These are phyloP conservation scores for Monosporascus cannonballus DNA, from an alignment of 2,329 filamentous ascomycete species.

Conservation along the genomic window DNA sequence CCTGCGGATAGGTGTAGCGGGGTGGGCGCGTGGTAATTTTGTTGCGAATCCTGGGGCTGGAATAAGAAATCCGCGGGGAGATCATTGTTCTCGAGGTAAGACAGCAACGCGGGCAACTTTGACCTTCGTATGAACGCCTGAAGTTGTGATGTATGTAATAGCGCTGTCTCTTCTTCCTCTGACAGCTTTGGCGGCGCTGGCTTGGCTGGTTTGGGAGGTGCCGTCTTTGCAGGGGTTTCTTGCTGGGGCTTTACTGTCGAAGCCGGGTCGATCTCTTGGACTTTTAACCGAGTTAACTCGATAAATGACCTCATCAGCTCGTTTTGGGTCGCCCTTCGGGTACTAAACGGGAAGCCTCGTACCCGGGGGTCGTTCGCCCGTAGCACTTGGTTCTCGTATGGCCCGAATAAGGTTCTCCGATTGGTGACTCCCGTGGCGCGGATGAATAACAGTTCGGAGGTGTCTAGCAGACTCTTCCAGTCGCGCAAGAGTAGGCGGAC, in stretches of 20 bases:
- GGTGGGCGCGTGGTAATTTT: constrained; percentile 75
- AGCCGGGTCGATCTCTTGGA: constrained; percentile 68
- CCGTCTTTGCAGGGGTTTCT: constrained; percentile 31
- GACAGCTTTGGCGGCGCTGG: constrained; percentile 58
- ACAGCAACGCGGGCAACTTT: constrained; percentile 79
- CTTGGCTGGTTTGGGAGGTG: constrained; percentile 40
- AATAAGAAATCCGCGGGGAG: constrained; percentile 70
- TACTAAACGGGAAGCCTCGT: constrained; percentile 88
- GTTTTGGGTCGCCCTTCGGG: constrained; percentile 81
- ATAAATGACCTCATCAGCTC: constrained; percentile 94
- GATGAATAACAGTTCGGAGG: constrained; percentile 79
- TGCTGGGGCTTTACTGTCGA: constrained; percentile 42
- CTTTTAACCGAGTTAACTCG: constrained; percentile 85
- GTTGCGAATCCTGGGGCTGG: constrained; percentile 56
- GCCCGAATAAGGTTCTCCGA: constrained; percentile 78
- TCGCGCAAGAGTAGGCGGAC: constrained; percentile 73
- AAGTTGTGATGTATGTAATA: constrained; percentile 82
- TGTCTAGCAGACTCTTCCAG: constrained; percentile 83
- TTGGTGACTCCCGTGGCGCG: constrained; percentile 85
- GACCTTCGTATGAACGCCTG: constrained; percentile 83
- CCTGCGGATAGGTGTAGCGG: constrained; percentile 81
- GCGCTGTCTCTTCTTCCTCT: constrained; percentile 76
- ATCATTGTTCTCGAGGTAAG: constrained; percentile 73
- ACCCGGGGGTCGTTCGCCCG: constrained; percentile 72
- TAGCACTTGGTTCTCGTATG: constrained; percentile 83